Percentiles rank a stretch among this genome's conserved stretches.
These are phyloP conservation scores for Dioscorea cayenensis DNA, from an alignment of 116 monocot genomes.

Conservation along the genomic window DNA sequence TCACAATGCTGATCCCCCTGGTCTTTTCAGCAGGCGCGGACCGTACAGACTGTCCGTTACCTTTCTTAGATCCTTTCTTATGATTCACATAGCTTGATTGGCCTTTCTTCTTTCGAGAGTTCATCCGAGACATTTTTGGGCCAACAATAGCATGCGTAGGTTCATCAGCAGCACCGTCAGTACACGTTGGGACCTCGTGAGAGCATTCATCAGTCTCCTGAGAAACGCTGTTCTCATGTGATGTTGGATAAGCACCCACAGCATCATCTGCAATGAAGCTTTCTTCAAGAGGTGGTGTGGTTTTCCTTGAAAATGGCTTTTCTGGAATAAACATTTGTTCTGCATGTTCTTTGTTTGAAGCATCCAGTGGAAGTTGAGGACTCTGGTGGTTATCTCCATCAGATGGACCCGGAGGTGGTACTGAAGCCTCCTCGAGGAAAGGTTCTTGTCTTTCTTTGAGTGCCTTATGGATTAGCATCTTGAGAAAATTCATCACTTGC, in stretches of 20 bases:
- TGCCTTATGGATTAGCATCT: slow-evolving; percentile 49
- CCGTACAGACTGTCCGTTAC: slow-evolving; percentile 8
- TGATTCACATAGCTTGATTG: slow-evolving; percentile 12
- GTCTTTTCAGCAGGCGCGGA: slow-evolving; percentile 29
- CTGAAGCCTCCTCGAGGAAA: slow-evolving; percentile 17
- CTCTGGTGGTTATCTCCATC: slow-evolving; percentile 26
- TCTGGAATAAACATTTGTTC: slow-evolving; percentile 11
- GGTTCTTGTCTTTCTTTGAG: slow-evolving; percentile 48
- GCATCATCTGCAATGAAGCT: slow-evolving; percentile 6
- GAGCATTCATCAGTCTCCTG: slow-evolving; percentile 2
- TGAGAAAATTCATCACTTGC: slow-evolving; percentile 83
- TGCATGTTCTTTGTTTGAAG: slow-evolving; percentile 13
- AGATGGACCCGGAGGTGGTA: slow-evolving; percentile 13
- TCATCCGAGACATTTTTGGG: background rate
- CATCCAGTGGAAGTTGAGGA: slow-evolving; percentile 6
- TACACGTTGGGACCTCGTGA: background rate
- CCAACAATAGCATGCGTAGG: background rate
- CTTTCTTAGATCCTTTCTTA: slow-evolving; percentile 21
- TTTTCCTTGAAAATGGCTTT: slow-evolving; percentile 15
- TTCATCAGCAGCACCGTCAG: slow-evolving; percentile 5
- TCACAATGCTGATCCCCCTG: slow-evolving; percentile 39
- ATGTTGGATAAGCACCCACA: slow-evolving; percentile 1
- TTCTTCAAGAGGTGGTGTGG: slow-evolving; percentile 7
- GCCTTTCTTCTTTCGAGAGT: slow-evolving; percentile 6
- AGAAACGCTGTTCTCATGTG: background rate